A percentile compares a stretch with the other conserved stretches of the same genome.
These are phyloP conservation scores for Arthroderma sp. DNA, from an alignment of 2,329 filamentous ascomycete genomes.

Conservation along the genomic window DNA sequence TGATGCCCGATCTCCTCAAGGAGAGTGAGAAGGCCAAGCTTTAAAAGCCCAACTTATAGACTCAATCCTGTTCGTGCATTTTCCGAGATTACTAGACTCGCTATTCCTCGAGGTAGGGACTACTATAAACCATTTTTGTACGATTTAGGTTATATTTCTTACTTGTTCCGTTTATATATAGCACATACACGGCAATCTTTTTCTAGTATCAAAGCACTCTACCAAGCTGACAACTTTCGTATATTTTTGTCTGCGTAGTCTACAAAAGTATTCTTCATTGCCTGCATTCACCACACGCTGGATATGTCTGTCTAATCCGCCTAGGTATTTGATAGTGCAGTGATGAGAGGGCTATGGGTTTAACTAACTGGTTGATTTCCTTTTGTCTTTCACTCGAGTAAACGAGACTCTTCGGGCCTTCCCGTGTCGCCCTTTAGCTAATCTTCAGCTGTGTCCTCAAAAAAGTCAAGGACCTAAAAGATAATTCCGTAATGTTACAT, in stretches of 20 bases:
- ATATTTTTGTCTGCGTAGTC: not conserved
- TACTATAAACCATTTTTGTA: not conserved
- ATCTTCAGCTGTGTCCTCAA: not conserved
- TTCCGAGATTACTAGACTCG: not conserved
- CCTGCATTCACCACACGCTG: not conserved
- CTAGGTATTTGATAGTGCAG: not conserved
- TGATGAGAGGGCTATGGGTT: not conserved
- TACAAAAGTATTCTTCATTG: not conserved
- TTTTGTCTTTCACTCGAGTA: not conserved
- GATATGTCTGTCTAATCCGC: not conserved
- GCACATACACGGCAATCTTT: not conserved
- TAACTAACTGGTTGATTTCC: too few relatives aligned
- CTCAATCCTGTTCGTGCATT: not conserved
- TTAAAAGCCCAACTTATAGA: slow-evolving; percentile 35
- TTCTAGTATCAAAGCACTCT: not conserved
- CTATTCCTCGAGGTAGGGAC: not conserved
- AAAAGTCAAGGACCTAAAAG: not conserved
- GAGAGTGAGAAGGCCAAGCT: slow-evolving; percentile 77
- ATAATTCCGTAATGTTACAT: slow-evolving; percentile 3
- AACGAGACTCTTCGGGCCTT: not conserved
- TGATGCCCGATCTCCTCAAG: slow-evolving; percentile 57
- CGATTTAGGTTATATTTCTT: not conserved
- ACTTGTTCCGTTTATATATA: not conserved
- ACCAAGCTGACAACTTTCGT: not conserved
- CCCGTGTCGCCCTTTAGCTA: not conserved